phyloP scores from a whole-genome alignment of 2,329 filamentous ascomycete genomes.

The Fusarium brevicatenulatum region DNA sequence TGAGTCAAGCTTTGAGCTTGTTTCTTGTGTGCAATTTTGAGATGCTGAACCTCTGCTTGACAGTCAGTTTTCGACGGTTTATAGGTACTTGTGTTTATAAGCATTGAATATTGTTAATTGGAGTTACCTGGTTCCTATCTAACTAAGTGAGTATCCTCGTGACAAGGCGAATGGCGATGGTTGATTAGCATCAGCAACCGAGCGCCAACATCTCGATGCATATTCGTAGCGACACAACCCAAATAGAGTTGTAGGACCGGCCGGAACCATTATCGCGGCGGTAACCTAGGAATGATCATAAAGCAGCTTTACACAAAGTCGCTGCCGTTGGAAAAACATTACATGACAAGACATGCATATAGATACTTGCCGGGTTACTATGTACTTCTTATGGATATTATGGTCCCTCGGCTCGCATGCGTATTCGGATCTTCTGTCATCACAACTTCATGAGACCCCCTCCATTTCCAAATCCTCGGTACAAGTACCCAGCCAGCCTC shows the following conservation, averaged over 20 bases:
- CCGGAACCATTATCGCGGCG: background rate
- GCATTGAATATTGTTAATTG: background rate
- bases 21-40: background rate
- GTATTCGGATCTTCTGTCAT: slow-evolving; percentile 8
- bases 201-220: background rate
- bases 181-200: background rate
- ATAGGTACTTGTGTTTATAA: background rate
- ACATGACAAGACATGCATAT: background rate
- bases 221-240: background rate
- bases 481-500: slow-evolving; percentile 3
- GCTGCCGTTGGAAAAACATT: background rate
- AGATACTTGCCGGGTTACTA: background rate
- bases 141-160: background rate
- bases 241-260: background rate
- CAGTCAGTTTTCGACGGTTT: no score
- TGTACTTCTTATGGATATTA: background rate
- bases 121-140: background rate
- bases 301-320: no score
- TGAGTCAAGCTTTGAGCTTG: background rate
- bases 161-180: background rate
- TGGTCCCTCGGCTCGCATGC: slow-evolving; percentile 24
- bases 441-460: slow-evolving; percentile 20
- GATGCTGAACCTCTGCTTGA: background rate
- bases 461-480: slow-evolving; percentile 36
- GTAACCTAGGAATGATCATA: background rate